Evolutionary conservation across 305 asterid genomes (phyloP).

Genomic region (Fraxinus albicans): DNA sequence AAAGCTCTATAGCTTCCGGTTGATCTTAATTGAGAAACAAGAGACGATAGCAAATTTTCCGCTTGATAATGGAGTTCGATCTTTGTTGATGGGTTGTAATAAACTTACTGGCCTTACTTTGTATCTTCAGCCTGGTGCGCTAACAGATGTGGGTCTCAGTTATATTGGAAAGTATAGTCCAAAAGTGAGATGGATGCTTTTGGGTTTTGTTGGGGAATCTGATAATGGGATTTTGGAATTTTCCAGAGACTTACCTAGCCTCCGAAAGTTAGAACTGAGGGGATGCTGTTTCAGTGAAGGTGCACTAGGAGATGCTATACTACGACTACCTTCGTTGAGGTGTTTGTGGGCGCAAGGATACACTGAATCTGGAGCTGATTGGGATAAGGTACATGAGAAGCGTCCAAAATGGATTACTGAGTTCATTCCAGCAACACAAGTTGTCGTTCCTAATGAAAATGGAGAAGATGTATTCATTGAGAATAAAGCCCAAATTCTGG

Average conservation of each 20-base stretch:
- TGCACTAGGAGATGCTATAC: constrained; percentile 41
- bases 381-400: constrained; percentile 31
- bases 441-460: constrained; percentile 2
- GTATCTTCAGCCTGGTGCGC: constrained; percentile 44
- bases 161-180: constrained; percentile 46
- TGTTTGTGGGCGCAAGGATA: constrained; percentile 57
- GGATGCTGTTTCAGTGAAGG: constrained; percentile 50
- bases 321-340: constrained; percentile 34
- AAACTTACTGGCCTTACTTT: constrained; percentile 65
- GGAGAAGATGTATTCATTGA: constrained; percentile 23
- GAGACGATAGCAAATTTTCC: constrained; percentile 75
- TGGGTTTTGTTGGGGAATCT: constrained; percentile 48
- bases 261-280: constrained; percentile 48
- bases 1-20: constrained; percentile 72
- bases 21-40: constrained; percentile 70
- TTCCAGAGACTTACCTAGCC: constrained; percentile 45
- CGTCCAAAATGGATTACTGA: constrained; percentile 54
- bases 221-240: constrained; percentile 45
- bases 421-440: constrained; percentile 42
- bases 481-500: constrained; percentile 52
- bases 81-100: constrained; percentile 61
- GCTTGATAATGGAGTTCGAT: constrained; percentile 64
- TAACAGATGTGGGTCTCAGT: constrained; percentile 46
- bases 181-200: constrained; percentile 53
- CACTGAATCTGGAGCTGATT: constrained; percentile 25